A percentile compares a stretch with the other conserved stretches of the same genome.
phyloP scores from a whole-genome alignment of 1,139 yeast species.

The Scheffersomyces illinoinensis region DNA sequence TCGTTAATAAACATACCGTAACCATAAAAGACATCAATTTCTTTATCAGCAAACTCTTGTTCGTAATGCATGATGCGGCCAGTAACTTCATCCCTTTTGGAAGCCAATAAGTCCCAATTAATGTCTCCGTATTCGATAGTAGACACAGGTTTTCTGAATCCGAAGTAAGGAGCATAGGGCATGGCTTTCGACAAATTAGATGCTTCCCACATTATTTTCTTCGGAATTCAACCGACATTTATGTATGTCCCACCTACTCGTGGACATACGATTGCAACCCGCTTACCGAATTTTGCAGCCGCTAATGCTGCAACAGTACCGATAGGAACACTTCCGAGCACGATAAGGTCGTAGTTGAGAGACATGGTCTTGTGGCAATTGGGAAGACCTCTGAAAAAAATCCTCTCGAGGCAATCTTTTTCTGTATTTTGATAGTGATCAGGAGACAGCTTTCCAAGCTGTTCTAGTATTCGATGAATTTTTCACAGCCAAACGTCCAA shows the following conservation, averaged over 20 bases:
- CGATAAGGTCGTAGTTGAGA: neutral
- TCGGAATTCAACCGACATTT: neutral
- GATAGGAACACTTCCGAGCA: neutral
- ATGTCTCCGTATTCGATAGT: neutral
- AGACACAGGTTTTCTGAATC: neutral
- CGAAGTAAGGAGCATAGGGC: neutral
- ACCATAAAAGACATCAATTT: neutral
- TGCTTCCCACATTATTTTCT: neutral
- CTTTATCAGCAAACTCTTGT: neutral
- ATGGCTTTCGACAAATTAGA: neutral
- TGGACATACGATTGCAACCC: neutral
- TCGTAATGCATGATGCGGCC: neutral
- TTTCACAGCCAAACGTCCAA: neutral
- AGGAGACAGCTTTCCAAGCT: neutral
- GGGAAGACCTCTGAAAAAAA: neutral
- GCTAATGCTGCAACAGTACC: neutral
- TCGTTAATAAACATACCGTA: neutral
- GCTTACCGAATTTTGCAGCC: neutral
- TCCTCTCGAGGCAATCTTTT: no score
- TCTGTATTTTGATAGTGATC: neutral
- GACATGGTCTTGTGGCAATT: neutral
- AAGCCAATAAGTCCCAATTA: neutral
- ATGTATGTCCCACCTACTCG: neutral
- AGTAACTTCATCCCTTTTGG: neutral
- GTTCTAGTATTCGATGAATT: neutral